These are phyloP conservation scores for Chlorociboria aeruginascens DNA, from an alignment of 495 filamentous ascomycete species.

Conservation along the genomic window DNA sequence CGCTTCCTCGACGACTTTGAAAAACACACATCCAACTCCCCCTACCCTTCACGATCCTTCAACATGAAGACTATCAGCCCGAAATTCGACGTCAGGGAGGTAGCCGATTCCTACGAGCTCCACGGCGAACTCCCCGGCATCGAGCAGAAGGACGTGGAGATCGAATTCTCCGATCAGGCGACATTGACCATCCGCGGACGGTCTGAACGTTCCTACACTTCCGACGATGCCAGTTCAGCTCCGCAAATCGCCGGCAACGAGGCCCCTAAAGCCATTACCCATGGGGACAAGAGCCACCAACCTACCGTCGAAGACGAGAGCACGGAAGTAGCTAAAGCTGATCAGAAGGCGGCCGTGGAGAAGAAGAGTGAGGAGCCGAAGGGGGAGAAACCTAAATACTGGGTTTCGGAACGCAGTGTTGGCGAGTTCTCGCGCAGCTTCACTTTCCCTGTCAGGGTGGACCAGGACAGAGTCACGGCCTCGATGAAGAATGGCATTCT, in stretches of 20 bases:
- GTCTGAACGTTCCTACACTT: constrained; percentile 43
- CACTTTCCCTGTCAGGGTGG: constrained; percentile 59
- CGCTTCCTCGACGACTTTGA: constrained; percentile 68
- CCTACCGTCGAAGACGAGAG: constrained; percentile 53
- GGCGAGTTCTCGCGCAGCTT: constrained; percentile 75
- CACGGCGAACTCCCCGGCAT: constrained; percentile 83
- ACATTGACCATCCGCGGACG: constrained; percentile 66
- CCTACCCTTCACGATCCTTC: constrained; percentile 12
- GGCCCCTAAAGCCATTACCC: constrained; percentile 2
- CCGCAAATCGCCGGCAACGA: constrained; percentile 27
- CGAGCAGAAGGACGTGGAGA: constrained; percentile 60
- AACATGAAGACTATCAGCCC: constrained; percentile 44
- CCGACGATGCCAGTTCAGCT: constrained; percentile 16
- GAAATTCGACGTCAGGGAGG: constrained; percentile 72
- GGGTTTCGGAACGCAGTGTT: constrained; percentile 67
- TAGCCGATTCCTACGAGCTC: constrained; percentile 56
- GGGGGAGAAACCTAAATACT: constrained; percentile 41
- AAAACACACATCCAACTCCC: constrained; percentile 29
- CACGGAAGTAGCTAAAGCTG: neutral
- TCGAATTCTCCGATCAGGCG: constrained; percentile 74
- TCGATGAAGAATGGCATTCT: constrained; percentile 65
- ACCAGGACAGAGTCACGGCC: constrained; percentile 69
- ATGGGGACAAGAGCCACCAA: constrained; percentile 29
- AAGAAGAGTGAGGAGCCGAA: constrained; percentile 13
- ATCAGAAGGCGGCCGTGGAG: neutral